Conservation (phyloP, 305 asterid species). For the Solanum hybrid region DNA sequence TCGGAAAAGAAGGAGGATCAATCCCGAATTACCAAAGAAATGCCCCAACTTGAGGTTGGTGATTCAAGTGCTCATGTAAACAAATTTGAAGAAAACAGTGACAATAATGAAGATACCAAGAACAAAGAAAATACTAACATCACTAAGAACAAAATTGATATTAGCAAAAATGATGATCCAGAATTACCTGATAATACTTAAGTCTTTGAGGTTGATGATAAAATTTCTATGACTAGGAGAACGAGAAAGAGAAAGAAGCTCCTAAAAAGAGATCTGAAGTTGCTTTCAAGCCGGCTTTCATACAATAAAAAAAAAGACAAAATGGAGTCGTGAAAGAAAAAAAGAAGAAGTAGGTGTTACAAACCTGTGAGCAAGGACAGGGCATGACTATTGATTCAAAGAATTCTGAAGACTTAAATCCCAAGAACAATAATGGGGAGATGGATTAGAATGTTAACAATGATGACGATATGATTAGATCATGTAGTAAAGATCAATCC, state of each 20-base stretch:
- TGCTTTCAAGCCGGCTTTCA: background rate
- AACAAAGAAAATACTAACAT: background rate
- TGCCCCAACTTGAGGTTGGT: background rate
- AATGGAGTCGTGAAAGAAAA: background rate
- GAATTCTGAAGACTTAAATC: background rate
- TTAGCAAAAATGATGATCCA: background rate
- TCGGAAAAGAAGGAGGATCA: background rate
- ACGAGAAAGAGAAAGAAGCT: background rate
- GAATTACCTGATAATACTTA: background rate
- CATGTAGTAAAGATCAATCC: background rate
- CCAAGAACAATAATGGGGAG: background rate
- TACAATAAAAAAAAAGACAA: background rate
- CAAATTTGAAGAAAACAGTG: background rate
- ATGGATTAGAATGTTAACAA: background rate
- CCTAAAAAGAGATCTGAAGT: background rate
- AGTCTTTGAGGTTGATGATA: background rate
- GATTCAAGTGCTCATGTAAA: background rate
- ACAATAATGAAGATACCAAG: background rate
- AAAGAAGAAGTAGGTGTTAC: too few relatives aligned
- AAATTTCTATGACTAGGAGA: background rate
- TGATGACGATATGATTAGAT: background rate
- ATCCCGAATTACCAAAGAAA: background rate
- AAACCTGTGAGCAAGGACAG: too few relatives aligned
- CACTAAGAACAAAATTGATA: background rate
- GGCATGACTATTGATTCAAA: background rate